Evolutionary conservation across 2,329 filamentous ascomycete species (phyloP), one percentile per base, ranked within the genome.

Genomic region (Venturia aucupariae): DNA sequence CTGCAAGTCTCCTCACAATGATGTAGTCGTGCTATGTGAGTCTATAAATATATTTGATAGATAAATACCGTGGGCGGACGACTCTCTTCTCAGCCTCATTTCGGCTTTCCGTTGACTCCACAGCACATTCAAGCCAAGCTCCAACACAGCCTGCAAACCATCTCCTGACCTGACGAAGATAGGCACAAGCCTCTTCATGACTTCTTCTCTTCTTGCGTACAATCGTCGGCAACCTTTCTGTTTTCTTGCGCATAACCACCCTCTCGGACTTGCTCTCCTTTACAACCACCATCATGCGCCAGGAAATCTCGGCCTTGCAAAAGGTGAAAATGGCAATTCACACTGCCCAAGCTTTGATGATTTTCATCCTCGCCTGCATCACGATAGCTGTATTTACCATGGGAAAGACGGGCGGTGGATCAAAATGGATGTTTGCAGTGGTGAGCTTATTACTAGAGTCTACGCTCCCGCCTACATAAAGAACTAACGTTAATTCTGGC

Each of bases 321-420:
- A 80, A 82, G 70, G 79, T 78, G 69, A 87, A 86, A 73, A 81
- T 80, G 55, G 74, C 78, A 51, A 72, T 83, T 46, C 84, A 87
- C 72, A 77, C 76, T 54, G 70, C 78, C 59, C 84, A 86, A 70
- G 78, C 72, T 13, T 72, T 85, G 51, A 73, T 84, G 66, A 82
- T 86, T 67, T 86, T 86, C 72, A 72, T 86, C 35, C 81, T 78
- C 54, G 82, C 80, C 76, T 82, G 80, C 63, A 74, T 86, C 61
- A 82, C 82, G 13, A 80, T 87, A 65, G 81, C 82, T 4, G 78
- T 86, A 17, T 79, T 85, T 71, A 84, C 82, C 68, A 74, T 75
- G 39, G 83, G 80, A 54, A 73, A 74, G 3, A 81, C 79, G 63
- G 83, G 84, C 69, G 82, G 83, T 10, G 76, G 81, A 59, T 79